phyloP scores from a whole-genome alignment of 352 stramenopile genomes.

The Phytophthora foliorum region DNA sequence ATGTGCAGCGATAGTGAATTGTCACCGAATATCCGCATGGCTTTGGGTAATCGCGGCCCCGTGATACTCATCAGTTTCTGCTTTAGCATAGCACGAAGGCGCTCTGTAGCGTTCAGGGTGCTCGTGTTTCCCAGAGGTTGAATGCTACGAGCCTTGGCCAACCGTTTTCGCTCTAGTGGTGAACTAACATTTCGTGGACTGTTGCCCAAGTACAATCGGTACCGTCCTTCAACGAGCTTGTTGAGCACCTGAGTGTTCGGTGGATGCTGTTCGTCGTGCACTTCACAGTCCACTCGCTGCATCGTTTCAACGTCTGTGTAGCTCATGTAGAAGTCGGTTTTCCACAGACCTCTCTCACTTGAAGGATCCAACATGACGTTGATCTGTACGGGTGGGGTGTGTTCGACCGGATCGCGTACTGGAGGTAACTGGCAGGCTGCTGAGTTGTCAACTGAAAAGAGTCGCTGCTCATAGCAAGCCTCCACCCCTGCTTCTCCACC shows the following conservation, averaged over 20 bases:
- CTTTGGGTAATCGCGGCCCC: slow-evolving; percentile 62
- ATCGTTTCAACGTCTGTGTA: slow-evolving; percentile 62
- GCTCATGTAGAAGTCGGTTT: slow-evolving; percentile 62
- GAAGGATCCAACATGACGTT: slow-evolving; percentile 62
- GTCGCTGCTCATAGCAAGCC: slow-evolving; percentile 62
- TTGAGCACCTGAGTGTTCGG: slow-evolving; percentile 35
- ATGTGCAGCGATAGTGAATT: slow-evolving; percentile 62
- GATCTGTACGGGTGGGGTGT: slow-evolving; percentile 68
- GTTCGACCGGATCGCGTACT: slow-evolving; percentile 35
- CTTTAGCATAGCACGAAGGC: slow-evolving; percentile 57
- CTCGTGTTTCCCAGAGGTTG: slow-evolving; percentile 21
- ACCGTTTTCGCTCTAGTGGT: slow-evolving; percentile 28
- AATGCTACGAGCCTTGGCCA: slow-evolving; percentile 35
- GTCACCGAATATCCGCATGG: slow-evolving; percentile 66
- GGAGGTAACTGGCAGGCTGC: slow-evolving; percentile 47
- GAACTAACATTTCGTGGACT: slow-evolving; percentile 67
- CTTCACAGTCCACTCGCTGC: slow-evolving; percentile 53
- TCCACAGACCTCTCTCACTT: slow-evolving; percentile 31
- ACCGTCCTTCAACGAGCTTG: slow-evolving; percentile 63
- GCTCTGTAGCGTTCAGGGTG: slow-evolving; percentile 53
- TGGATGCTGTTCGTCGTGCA: slow-evolving; percentile 37
- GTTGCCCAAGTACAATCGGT: slow-evolving; percentile 71
- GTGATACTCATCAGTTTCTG: slow-evolving; percentile 66
- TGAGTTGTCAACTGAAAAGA: slow-evolving; percentile 48
- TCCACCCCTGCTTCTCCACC: slow-evolving; percentile 38